Conservation (phyloP, 495 filamentous ascomycete genomes). For the Penicillium mononematosum region DNA sequence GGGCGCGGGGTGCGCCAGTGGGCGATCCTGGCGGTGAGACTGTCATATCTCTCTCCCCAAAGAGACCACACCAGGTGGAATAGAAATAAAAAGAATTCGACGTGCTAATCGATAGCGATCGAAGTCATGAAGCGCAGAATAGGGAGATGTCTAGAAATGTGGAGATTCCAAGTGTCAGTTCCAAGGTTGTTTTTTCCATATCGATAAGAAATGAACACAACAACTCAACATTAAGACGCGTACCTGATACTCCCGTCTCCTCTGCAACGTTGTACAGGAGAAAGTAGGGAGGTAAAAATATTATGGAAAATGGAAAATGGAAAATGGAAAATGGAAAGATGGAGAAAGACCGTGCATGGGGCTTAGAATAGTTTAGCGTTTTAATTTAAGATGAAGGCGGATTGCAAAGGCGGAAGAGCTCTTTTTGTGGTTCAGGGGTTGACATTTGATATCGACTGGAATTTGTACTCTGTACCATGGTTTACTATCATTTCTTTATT, state of each 20-base stretch:
- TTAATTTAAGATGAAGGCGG: slow-evolving; percentile 4
- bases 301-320: neutral
- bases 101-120: slow-evolving; percentile 19
- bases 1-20: slow-evolving; percentile 63
- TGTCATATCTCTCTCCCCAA: slow-evolving; percentile 42
- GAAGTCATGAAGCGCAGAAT: slow-evolving; percentile 25
- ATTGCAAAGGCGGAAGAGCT: neutral
- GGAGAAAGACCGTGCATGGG: slow-evolving; percentile 9
- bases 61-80: slow-evolving; percentile 30
- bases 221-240: neutral
- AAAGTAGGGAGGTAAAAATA: slow-evolving; percentile 9
- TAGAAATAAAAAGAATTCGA: slow-evolving; percentile 11
- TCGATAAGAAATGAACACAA: neutral
- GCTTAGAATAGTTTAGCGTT: slow-evolving; percentile 4
- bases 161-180: slow-evolving; percentile 13
- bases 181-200: slow-evolving; percentile 11
- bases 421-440: slow-evolving; percentile 2
- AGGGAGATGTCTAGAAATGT: slow-evolving; percentile 21
- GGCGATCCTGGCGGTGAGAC: slow-evolving; percentile 61
- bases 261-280: neutral
- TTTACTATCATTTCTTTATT: neutral
- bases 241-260: slow-evolving; percentile 1
- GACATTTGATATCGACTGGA: neutral
- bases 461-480: neutral
- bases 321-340: neutral